Percentiles rank a stretch among this genome's conserved stretches.
Evolutionary conservation across 1,284 basidiomycete genomes (phyloP).

Genomic region (Rhizopogon hawkerae): DNA sequence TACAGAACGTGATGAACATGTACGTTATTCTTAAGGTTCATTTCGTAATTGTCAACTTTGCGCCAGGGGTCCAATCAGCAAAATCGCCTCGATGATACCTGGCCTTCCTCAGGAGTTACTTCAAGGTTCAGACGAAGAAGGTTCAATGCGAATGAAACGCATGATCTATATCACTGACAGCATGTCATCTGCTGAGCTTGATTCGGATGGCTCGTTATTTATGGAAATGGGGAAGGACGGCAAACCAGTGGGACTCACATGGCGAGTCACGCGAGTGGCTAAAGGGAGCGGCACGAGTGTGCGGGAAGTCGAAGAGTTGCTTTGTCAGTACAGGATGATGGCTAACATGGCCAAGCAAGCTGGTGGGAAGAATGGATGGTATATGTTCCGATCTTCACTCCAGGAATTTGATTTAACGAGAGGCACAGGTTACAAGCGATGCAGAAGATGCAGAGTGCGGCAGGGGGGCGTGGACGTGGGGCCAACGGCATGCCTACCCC

Average conservation of each 20-base stretch:
- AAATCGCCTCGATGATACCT: slow-evolving; percentile 99
- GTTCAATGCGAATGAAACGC: slow-evolving; percentile 85
- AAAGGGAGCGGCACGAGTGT: slow-evolving; percentile 94
- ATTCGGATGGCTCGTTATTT: slow-evolving; percentile 91
- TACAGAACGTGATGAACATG: slow-evolving; percentile 98
- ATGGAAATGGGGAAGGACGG: slow-evolving; percentile 79
- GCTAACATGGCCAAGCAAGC: slow-evolving; percentile 95
- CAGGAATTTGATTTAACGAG: slow-evolving; percentile 5
- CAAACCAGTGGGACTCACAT: slow-evolving; percentile 75
- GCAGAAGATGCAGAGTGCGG: slow-evolving; percentile 84
- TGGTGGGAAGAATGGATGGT: slow-evolving; percentile 93
- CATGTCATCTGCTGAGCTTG: slow-evolving; percentile 90
- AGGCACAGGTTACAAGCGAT: slow-evolving; percentile 66
- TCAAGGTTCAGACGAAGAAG: slow-evolving; percentile 87
- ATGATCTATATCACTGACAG: slow-evolving; percentile 99
- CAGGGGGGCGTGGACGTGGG: slow-evolving; percentile 78
- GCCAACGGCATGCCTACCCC: slow-evolving; percentile 81
- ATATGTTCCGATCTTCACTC: slow-evolving; percentile 19
- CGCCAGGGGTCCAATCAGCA: slow-evolving; percentile 87
- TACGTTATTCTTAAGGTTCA: slow-evolving; percentile 29
- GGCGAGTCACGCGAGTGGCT: slow-evolving; percentile 84
- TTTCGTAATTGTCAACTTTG: slow-evolving; percentile 8
- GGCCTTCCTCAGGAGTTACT: slow-evolving; percentile 88
- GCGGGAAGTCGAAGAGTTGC: slow-evolving; percentile 91
- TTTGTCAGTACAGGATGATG: slow-evolving; percentile 97